A percentile compares a stretch with the other conserved stretches of the same genome.
Conservation (phyloP, 768 basidiomycete species). For the Daedaleopsis nitida region DNA sequence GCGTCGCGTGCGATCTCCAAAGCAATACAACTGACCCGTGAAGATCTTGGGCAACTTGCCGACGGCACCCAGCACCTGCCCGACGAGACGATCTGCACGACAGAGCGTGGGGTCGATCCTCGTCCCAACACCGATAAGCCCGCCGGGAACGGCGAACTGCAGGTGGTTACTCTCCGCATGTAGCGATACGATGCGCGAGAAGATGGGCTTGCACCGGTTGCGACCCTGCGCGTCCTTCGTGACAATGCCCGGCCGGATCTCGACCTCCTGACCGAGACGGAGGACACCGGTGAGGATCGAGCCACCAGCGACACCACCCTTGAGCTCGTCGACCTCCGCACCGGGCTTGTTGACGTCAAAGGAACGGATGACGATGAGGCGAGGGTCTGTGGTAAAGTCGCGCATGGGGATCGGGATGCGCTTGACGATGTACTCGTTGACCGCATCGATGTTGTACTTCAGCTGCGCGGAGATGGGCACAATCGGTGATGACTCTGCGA, state of each 20-base stretch:
- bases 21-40: conserved; percentile 54
- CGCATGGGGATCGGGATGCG: conserved; percentile 93
- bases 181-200: conserved; percentile 86
- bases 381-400: conserved; percentile 89
- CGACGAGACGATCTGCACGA: conserved; percentile 94
- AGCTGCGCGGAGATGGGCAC: conserved; percentile 98
- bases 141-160: conserved; percentile 95
- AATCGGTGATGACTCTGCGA: conserved; percentile 96
- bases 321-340: conserved; percentile 93
- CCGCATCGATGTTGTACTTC: conserved; percentile 99
- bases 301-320: conserved; percentile 98
- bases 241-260: conserved; percentile 96
- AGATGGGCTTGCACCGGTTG: conserved; percentile 92
- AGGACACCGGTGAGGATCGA: conserved; percentile 93
- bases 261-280: conserved; percentile 88
- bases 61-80: conserved; percentile 93
- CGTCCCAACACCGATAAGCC: conserved; percentile 97
- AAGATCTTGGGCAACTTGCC: conserved; percentile 94
- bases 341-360: conserved; percentile 99
- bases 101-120: conserved; percentile 96
- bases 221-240: conserved; percentile 91
- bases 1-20: background rate
- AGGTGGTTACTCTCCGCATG: conserved; percentile 95
- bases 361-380: conserved; percentile 97
- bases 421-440: conserved; percentile 98